phyloP scores from a whole-genome alignment of 2,329 filamentous ascomycete genomes.

The Neocatenulostroma microsporum region DNA sequence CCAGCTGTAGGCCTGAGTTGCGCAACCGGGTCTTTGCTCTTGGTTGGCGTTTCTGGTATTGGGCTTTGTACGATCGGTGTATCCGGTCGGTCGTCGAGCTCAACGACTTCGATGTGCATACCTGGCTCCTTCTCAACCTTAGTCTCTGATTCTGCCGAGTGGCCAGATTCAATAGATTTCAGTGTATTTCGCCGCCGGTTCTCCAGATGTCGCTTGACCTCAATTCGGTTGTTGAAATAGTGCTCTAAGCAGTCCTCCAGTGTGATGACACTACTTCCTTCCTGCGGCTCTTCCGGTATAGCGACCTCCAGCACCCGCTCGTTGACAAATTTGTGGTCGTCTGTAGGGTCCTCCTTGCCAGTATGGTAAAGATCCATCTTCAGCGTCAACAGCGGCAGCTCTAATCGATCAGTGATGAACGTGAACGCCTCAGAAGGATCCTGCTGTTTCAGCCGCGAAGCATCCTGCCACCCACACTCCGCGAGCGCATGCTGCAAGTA shows the following conservation, averaged over 20 bases:
- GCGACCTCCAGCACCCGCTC: conserved; percentile 86
- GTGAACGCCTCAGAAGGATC: conserved; percentile 94
- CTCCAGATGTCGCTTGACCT: conserved; percentile 67
- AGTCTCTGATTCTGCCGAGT: conserved; percentile 23
- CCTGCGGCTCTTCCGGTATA: conserved; percentile 63
- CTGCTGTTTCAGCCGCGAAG: conserved; percentile 70
- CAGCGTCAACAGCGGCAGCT: conserved; percentile 77
- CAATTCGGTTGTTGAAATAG: conserved; percentile 91
- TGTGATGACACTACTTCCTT: conserved; percentile 57
- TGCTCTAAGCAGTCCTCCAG: conserved; percentile 87
- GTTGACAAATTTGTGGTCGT: conserved; percentile 92
- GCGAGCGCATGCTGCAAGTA: conserved; percentile 74
- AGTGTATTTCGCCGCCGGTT: conserved; percentile 52
- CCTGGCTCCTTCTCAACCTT: conserved; percentile 22
- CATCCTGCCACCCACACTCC: conserved; percentile 83
- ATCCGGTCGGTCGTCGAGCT: conserved; percentile 28
- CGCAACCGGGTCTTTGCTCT: conserved; percentile 24
- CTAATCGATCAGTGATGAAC: conserved; percentile 84
- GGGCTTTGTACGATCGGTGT: conserved; percentile 23
- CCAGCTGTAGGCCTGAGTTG: conserved; percentile 29
- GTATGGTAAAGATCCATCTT: conserved; percentile 95
- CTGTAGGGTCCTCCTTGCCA: conserved; percentile 70
- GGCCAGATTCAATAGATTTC: conserved; percentile 43
- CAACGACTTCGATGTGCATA: conserved; percentile 39
- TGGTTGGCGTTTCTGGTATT: conserved; percentile 11